Percentiles rank a stretch among this genome's conserved stretches.
These are phyloP conservation scores for Sporothrix phasma DNA, from an alignment of 2,329 filamentous ascomycete species.

Conservation along the genomic window DNA sequence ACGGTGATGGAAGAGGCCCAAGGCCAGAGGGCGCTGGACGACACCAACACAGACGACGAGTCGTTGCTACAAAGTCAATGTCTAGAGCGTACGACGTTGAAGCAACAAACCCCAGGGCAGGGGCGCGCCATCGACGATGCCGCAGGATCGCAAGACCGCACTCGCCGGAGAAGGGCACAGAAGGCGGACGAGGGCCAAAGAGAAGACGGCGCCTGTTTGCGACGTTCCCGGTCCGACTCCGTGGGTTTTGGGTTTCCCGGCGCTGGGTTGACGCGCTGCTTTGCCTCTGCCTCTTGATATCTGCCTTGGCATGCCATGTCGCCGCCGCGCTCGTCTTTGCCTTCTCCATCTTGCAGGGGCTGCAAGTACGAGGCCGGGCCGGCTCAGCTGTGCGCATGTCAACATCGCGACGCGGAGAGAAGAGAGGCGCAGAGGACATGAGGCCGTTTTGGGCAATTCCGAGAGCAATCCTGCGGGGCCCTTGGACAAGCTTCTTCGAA, in stretches of 20 bases:
- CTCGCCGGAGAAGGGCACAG: too few species aligned
- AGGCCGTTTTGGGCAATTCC: background rate
- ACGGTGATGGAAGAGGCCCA: too few species aligned
- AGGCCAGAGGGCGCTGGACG: too few species aligned
- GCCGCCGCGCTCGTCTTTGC: background rate
- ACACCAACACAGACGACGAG: too few species aligned
- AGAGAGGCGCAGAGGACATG: too few species aligned
- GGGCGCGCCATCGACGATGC: background rate
- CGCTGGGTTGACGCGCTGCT: background rate
- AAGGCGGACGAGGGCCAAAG: background rate
- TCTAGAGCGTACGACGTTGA: too few species aligned
- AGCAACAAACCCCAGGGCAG: too few species aligned
- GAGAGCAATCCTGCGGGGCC: background rate
- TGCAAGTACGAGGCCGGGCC: background rate
- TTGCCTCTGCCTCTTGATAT: background rate
- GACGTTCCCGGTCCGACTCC: too few species aligned
- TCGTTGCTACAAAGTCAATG: too few species aligned
- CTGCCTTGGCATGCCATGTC: background rate
- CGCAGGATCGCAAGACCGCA: background rate
- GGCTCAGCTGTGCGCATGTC: conserved; percentile 1
- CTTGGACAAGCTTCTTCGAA: background rate
- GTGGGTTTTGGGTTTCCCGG: background rate
- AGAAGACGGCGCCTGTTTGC: background rate
- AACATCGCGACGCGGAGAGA: background rate
- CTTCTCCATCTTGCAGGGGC: background rate